Base-by-base conservation (phyloP, 2,329 filamentous ascomycete genomes). In the Fusarium verrucosum region DNA sequence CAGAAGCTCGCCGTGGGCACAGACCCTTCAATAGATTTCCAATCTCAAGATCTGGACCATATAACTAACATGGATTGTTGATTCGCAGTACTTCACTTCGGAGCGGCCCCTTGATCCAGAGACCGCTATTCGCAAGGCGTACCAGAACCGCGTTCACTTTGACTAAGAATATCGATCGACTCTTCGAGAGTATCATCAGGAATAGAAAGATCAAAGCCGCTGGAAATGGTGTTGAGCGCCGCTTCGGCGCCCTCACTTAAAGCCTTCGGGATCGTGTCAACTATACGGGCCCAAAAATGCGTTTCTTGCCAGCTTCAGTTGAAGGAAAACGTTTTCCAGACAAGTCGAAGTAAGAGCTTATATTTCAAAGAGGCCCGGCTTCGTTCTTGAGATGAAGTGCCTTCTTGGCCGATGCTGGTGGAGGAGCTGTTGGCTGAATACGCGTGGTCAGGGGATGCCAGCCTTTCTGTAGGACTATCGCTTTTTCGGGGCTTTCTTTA, bases 1-100 rank as follows among this genome's bases (percentile, higher is more conserved):
- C 16, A 32, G 14, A n/a, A n/a, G 14, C 16, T 32, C 30, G 9
- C 13, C 4, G 11, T 30, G 7, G 5, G 30, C 6, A n/a, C n/a
- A 2, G 8, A n/a, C 5, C n/a, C 11, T 32, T n/a, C 2, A 9
- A 3, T 7, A 20, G 0, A 3, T 8, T 0, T 20, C 10, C 32
- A 2, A 7, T 41, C 11, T 1, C 20, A 17, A 14, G n/a, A n/a
- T 41, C 11, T 14, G 14, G 9, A 2, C 17, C n/a, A 14, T 47
- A n/a, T 4, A 32, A 10, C 17, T 47, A 28, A 47, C 33, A 40
- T 28, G 14, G 10, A 28, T 40, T 17, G 10, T n/a, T n/a, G 5
- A 22, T 10, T 14, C 9, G 9, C 10, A 28, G 14, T 5, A 7
- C 11, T 14, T 17, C 13, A n/a, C 8, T 40, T 8, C 23, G 4